phyloP scores from a whole-genome alignment of 2,329 filamentous ascomycete species.

The Fusarium albidum region DNA sequence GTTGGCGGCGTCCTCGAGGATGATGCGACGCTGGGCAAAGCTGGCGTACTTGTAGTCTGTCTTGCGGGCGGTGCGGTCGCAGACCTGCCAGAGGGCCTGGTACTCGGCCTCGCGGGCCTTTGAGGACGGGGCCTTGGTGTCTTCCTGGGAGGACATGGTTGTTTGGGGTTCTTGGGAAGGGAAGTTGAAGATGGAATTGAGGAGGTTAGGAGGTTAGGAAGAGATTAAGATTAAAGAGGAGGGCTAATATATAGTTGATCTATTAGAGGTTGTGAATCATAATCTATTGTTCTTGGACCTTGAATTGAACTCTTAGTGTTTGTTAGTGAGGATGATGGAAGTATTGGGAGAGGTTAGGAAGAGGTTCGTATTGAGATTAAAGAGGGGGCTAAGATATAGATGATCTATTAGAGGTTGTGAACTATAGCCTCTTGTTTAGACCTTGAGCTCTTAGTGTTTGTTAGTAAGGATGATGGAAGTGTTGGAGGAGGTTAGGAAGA shows the following conservation, averaged over 20 bases:
- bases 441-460: neutral
- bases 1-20: slow-evolving; percentile 15
- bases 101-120: slow-evolving; percentile 35
- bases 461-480: slow-evolving; percentile 1
- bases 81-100: slow-evolving; percentile 38
- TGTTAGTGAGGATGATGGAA: slow-evolving; percentile 1
- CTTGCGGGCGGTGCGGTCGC: slow-evolving; percentile 28
- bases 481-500: neutral
- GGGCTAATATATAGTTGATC: no score
- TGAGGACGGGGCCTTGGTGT: neutral
- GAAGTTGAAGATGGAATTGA: neutral
- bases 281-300: no score
- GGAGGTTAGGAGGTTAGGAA: no score
- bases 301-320: no score
- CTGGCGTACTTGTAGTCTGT: slow-evolving; percentile 12
- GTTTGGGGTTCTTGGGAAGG: neutral
- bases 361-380: neutral
- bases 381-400: neutral
- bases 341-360: neutral
- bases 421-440: neutral
- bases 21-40: neutral
- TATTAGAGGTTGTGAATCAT: no score
- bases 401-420: neutral
- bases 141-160: neutral
- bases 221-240: no score